Percentiles rank a stretch among this genome's conserved stretches.
Evolutionary conservation across 345 rosid species (phyloP).

Genomic region (Rubroshorea leprosula): DNA sequence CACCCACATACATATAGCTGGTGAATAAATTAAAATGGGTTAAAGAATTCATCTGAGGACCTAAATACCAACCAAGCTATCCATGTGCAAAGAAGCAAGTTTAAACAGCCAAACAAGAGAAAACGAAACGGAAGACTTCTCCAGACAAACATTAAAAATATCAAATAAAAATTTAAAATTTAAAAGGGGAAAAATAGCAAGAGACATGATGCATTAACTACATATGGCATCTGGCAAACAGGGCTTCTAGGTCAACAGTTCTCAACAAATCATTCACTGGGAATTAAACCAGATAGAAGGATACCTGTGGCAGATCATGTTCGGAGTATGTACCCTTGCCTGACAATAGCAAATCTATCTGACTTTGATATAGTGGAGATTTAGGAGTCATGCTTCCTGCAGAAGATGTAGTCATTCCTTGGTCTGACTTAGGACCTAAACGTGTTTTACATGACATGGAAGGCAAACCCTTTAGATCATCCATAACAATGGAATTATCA

Average conservation of each 20-base stretch:
- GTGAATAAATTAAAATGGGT: not conserved
- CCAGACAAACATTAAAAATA: constrained; percentile 33
- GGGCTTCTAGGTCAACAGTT: not conserved
- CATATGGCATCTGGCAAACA: not conserved
- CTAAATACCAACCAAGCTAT: not conserved
- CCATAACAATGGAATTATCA: constrained; percentile 72
- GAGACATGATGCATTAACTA: not conserved
- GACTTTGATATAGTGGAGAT: constrained; percentile 91
- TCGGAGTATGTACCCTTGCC: constrained; percentile 83
- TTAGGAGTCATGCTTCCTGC: constrained; percentile 99
- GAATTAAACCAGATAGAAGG: constrained; percentile 4
- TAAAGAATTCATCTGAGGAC: not conserved
- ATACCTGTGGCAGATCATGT: constrained; percentile 88
- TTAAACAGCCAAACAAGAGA: constrained; percentile 1
- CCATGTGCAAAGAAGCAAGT: not conserved
- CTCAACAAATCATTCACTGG: not conserved
- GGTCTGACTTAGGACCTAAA: constrained; percentile 93
- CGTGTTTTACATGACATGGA: constrained; percentile 94
- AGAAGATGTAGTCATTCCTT: constrained; percentile 84
- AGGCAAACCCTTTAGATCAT: constrained; percentile 88
- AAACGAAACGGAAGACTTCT: constrained; percentile 39
- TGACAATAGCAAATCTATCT: constrained; percentile 70
- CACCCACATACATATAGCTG: not conserved
- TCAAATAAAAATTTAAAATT: too few species aligned
- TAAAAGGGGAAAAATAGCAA: not conserved